Evolutionary conservation across 2,329 filamentous ascomycete species (phyloP).

Genomic region (Pseudocercospora fuligena): DNA sequence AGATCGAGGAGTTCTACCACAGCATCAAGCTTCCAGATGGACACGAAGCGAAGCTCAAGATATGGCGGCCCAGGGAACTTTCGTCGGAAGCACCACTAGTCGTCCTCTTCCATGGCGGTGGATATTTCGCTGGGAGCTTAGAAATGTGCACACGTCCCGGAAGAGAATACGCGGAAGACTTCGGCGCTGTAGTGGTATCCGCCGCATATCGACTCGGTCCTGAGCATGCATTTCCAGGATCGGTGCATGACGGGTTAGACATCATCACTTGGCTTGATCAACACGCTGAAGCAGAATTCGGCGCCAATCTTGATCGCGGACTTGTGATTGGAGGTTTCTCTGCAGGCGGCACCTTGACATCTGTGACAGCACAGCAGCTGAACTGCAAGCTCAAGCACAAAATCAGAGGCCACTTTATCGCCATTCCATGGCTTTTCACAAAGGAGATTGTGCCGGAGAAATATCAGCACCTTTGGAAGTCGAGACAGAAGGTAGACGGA

Average conservation of each 20-base stretch:
- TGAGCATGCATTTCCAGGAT: constrained; percentile 3
- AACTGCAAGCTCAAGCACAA: neutral
- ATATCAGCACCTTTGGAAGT: constrained; percentile 11
- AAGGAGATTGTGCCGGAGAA: constrained; percentile 5
- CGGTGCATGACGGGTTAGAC: constrained; percentile 7
- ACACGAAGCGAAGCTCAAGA: constrained; percentile 2
- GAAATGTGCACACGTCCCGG: constrained; percentile 15
- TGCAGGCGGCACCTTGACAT: constrained; percentile 8
- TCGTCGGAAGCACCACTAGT: constrained; percentile 7
- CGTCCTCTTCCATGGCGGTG: constrained; percentile 12
- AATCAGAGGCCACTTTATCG: constrained; percentile 5
- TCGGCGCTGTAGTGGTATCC: constrained; percentile 10
- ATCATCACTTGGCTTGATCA: neutral
- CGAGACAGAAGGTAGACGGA: neutral
- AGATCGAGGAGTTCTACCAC: constrained; percentile 10
- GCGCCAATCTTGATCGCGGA: constrained; percentile 5
- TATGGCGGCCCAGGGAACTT: constrained; percentile 4
- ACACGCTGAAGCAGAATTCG: constrained; percentile 1
- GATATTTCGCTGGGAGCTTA: neutral
- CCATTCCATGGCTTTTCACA: neutral
- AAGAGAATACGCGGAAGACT: constrained; percentile 11
- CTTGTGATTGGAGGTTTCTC: constrained; percentile 10
- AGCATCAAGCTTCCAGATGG: constrained; percentile 1
- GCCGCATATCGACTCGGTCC: constrained; percentile 12
- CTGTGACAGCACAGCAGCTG: constrained; percentile 2